These are phyloP conservation scores for Teratosphaeria nubilosa DNA, from an alignment of 2,329 filamentous ascomycete genomes.

Conservation along the genomic window DNA sequence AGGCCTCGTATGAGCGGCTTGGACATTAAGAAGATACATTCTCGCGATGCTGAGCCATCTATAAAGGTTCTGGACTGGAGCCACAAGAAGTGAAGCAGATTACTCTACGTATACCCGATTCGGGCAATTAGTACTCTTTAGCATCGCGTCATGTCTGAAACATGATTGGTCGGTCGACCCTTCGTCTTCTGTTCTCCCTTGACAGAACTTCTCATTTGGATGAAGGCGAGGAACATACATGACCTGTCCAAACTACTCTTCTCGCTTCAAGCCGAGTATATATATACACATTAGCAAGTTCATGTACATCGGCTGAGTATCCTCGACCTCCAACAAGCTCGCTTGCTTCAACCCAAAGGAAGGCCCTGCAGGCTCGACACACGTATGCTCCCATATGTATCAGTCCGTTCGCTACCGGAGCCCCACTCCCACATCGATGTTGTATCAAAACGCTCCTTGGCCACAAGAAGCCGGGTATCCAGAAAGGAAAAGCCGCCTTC, in stretches of 20 bases:
- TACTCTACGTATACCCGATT: background rate
- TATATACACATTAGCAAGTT: conserved; percentile 7
- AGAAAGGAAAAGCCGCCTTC: background rate
- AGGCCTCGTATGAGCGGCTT: background rate
- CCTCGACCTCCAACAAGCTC: conserved; percentile 1
- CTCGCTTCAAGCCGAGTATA: background rate
- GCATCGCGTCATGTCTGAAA: background rate
- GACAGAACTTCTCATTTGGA: too few relatives aligned
- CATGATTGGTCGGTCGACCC: background rate
- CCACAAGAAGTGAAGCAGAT: background rate
- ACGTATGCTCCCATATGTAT: background rate
- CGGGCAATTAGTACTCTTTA: background rate
- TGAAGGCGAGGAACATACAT: background rate
- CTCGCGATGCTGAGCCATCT: background rate
- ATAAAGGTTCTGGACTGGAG: background rate
- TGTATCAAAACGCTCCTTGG: background rate
- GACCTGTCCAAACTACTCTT: background rate
- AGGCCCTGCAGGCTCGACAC: background rate
- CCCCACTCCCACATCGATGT: background rate
- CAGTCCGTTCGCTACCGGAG: background rate
- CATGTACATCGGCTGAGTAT: conserved; percentile 4
- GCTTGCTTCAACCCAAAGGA: background rate
- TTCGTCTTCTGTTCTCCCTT: background rate
- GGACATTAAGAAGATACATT: background rate
- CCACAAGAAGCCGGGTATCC: background rate